Evolutionary conservation across 495 filamentous ascomycete genomes (phyloP), one percentile per base, ranked within the genome.

Genomic region (Aspergillus cavernicola): DNA sequence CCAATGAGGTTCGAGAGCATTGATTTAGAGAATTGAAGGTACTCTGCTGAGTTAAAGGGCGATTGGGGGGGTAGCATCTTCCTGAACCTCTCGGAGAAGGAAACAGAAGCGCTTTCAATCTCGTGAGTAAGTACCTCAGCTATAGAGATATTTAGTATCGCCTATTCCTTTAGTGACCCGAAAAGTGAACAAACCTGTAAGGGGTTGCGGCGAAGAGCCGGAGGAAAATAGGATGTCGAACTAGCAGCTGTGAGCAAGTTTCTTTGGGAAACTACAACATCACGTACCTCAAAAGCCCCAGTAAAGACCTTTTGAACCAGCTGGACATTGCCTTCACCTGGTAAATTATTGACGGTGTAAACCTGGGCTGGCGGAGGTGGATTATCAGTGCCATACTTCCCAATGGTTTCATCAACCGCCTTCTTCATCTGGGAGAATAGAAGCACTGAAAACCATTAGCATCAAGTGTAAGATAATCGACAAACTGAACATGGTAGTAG

Each of bases 1-100:
- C 93, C 93, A 28, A 96, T 76, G 29, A 98, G 77, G 67, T 98
- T 98, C 5, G 91, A 96, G 43, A 97, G 88, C 80, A 98, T 88
- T 36, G 87, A 89, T 57, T 86, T 85, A 47, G 86, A 88, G 68
- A 98, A 97, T 48, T 79, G 77, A 19, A 83, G 77, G 63, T 95
- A 93, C 55, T 88, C 81, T 5, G 78, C 74, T 2, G 80, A 75
- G 32, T 82, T 71, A 64, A 95, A 98, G 1, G 93, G 95, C 6
- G 84, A 74, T 58, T 88, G 71, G 0, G 89, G 87, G 12, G 80
- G 67, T 55, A 97, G 87, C 38, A 92, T 73, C 32, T 84, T 77
- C 16, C 79, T 68, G 67, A 93, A 97, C 15, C 85, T 84, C 43
- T 87, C 77, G 29, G 81, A 78, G 66, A 97, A 97, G 10, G 80